Evolutionary conservation across 2,329 filamentous ascomycete genomes (phyloP).

Genomic region (Scytalidium lignicola): DNA sequence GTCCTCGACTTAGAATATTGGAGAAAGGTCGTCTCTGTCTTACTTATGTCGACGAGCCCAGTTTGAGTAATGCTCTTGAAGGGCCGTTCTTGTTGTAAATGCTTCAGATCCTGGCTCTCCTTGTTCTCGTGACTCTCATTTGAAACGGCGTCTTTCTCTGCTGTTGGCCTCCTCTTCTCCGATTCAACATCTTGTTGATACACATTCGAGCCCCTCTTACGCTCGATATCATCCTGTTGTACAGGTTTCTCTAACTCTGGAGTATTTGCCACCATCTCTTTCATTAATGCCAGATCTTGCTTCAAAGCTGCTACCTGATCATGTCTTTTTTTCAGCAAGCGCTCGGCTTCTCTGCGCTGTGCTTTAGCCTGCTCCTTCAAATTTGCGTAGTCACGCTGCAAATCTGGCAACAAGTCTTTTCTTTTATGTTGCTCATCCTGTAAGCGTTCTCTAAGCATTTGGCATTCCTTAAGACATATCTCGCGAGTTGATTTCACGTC

Average conservation of each 20-base stretch:
- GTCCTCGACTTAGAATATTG: not conserved
- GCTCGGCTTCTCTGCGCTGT: constrained; percentile 49
- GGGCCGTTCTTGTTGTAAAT: not conserved
- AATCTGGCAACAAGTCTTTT: constrained; percentile 43
- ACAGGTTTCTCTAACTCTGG: constrained; percentile 14
- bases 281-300: constrained; percentile 45
- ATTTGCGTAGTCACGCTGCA: constrained; percentile 48
- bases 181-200: not conserved
- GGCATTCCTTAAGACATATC: constrained; percentile 25
- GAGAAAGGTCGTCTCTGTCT: not conserved
- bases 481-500: constrained; percentile 22
- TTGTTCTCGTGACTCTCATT: not conserved
- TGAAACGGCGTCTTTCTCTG: not conserved
- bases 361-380: constrained; percentile 49
- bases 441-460: constrained; percentile 35
- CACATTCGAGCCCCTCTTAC: constrained; percentile 2
- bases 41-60: not conserved
- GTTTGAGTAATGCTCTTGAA: not conserved
- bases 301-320: constrained; percentile 52
- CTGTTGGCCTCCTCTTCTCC: not conserved
- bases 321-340: constrained; percentile 51
- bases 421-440: constrained; percentile 39
- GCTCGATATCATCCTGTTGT: constrained; percentile 12
- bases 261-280: constrained; percentile 19
- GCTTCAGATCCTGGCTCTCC: no score